phyloP scores from a whole-genome alignment of 2,329 filamentous ascomycete species.

The Exophiala viscosa region DNA sequence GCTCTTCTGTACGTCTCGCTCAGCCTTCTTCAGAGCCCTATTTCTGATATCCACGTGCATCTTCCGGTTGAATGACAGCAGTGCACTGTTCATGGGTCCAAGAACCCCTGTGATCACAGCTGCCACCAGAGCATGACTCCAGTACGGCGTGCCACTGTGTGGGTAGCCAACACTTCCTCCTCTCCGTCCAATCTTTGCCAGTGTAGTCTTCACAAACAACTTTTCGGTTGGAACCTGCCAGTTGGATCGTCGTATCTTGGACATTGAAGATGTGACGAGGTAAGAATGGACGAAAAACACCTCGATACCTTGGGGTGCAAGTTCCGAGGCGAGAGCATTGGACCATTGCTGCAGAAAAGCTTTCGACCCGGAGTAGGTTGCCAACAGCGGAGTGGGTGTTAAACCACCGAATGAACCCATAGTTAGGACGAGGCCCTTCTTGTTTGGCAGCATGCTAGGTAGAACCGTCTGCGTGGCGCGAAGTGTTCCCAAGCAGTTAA shows the following conservation, averaged over 20 bases:
- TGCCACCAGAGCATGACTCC: slow-evolving; percentile 84
- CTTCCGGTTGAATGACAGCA: slow-evolving; percentile 58
- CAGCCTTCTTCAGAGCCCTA: slow-evolving; percentile 77
- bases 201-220: slow-evolving; percentile 72
- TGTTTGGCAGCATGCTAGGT: slow-evolving; percentile 78
- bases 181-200: slow-evolving; percentile 74
- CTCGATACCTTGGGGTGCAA: slow-evolving; percentile 74
- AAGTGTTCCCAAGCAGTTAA: slow-evolving; percentile 91
- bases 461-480: slow-evolving; percentile 81
- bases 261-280: slow-evolving; percentile 94
- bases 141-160: slow-evolving; percentile 86
- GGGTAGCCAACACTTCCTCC: slow-evolving; percentile 75
- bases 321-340: slow-evolving; percentile 75
- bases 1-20: slow-evolving; percentile 35
- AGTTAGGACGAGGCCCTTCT: slow-evolving; percentile 84
- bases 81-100: slow-evolving; percentile 55
- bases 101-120: slow-evolving; percentile 65
- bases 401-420: slow-evolving; percentile 97
- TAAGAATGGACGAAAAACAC: slow-evolving; percentile 92
- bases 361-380: slow-evolving; percentile 96
- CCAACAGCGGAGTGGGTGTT: slow-evolving; percentile 84
- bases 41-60: slow-evolving; percentile 83
- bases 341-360: slow-evolving; percentile 98
- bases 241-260: slow-evolving; percentile 80
- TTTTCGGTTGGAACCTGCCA: slow-evolving; percentile 75